Conservation (phyloP, 257 asterid genomes). For the Cinchona pubescens region DNA sequence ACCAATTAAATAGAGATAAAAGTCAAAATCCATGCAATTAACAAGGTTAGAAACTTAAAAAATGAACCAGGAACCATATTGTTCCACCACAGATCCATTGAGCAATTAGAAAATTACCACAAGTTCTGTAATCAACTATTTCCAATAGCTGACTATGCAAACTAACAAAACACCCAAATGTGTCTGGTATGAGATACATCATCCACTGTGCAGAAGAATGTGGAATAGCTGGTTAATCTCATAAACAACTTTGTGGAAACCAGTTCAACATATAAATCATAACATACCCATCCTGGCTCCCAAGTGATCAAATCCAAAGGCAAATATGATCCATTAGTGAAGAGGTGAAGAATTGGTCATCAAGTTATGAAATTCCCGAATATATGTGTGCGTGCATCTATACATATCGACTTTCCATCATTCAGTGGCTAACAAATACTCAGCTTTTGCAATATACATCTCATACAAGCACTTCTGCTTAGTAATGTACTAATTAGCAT, state of each 20-base stretch:
- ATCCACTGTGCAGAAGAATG: background rate
- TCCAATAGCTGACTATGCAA: background rate
- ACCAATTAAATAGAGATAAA: slow-evolving; percentile 8
- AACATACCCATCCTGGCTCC: no score
- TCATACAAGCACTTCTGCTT: background rate
- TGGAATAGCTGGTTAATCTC: background rate
- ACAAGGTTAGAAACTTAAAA: background rate
- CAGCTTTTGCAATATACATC: background rate
- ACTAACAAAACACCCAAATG: background rate
- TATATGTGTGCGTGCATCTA: background rate
- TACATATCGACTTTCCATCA: background rate
- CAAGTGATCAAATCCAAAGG: background rate
- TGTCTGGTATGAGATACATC: background rate
- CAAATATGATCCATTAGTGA: background rate
- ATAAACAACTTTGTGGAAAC: background rate
- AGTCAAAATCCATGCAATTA: background rate
- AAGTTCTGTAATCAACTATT: background rate
- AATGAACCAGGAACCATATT: background rate
- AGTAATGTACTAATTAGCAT: no score
- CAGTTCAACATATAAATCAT: background rate
- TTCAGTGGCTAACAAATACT: background rate
- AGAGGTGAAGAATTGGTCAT: background rate
- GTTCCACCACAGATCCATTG: background rate
- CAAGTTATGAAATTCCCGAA: background rate
- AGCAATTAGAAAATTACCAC: background rate